A percentile compares a stretch with the other conserved stretches of the same genome.
These are phyloP conservation scores for Hypoxylon subgilvum DNA, from an alignment of 495 filamentous ascomycete genomes.

Conservation along the genomic window DNA sequence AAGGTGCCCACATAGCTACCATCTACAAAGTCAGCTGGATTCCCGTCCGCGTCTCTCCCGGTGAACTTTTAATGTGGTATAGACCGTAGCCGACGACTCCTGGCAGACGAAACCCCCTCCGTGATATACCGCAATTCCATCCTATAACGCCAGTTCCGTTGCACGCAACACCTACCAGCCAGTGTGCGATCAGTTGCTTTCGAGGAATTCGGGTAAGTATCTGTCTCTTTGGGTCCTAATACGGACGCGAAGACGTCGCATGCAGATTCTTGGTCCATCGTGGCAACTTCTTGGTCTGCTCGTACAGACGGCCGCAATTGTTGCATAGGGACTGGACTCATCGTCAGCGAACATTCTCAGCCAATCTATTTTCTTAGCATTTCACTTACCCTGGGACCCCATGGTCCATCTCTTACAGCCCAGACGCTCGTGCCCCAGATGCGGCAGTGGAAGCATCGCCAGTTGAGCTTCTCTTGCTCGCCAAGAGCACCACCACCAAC, in stretches of 20 bases:
- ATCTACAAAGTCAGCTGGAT: conserved; percentile 6
- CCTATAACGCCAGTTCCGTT: conserved; percentile 28
- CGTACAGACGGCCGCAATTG: conserved; percentile 89
- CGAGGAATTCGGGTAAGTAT: no score
- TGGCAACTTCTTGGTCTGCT: conserved; percentile 83
- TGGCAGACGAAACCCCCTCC: conserved; percentile 13
- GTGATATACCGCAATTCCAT: conserved; percentile 20
- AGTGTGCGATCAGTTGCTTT: no score
- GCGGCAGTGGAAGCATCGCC: conserved; percentile 89
- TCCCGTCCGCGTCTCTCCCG: conserved; percentile 2
- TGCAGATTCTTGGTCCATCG: conserved; percentile 85
- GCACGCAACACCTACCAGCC: conserved; percentile 1
- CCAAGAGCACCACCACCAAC: conserved; percentile 70
- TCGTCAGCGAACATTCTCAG: conserved; percentile 12
- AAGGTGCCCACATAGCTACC: background rate
- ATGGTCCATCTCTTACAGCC: conserved; percentile 91
- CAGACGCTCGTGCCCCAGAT: conserved; percentile 90
- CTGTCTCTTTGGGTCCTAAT: conserved; percentile 32
- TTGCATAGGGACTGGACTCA: conserved; percentile 79
- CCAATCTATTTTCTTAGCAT: background rate
- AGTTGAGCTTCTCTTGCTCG: conserved; percentile 81
- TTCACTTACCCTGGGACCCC: conserved; percentile 76
- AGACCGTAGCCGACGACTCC: conserved; percentile 36
- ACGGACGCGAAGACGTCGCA: conserved; percentile 45
- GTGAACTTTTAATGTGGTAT: conserved; percentile 32